Evolutionary conservation across 1,284 basidiomycete species (phyloP).

Genomic region (Boletus sp.): DNA sequence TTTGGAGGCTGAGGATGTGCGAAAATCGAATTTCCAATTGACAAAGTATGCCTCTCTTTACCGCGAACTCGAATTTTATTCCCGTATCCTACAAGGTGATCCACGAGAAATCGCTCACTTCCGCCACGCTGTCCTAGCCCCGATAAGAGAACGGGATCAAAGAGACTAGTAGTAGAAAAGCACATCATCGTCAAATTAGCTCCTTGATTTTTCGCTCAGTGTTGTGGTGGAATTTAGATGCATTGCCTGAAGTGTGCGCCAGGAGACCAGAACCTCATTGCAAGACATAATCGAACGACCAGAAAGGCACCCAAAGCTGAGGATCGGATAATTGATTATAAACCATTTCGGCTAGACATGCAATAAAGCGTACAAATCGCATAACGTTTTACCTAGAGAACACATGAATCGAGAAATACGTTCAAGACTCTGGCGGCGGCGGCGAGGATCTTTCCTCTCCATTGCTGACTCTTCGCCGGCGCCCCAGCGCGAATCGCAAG

Average conservation of each 20-base stretch:
- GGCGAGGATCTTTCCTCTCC: constrained; percentile 26
- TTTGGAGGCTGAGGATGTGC: constrained; percentile 50
- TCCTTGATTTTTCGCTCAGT: too few species aligned
- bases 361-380: not conserved
- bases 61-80: not conserved
- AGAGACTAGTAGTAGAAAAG: too few species aligned
- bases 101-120: not conserved
- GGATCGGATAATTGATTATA: not conserved
- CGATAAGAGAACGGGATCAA: not conserved
- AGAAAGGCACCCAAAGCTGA: not conserved
- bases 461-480: constrained; percentile 28
- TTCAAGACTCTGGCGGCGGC: constrained; percentile 12
- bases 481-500: constrained; percentile 57
- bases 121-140: not conserved
- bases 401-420: not conserved
- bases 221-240: too few species aligned
- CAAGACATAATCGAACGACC: not conserved
- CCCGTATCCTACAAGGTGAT: not conserved
- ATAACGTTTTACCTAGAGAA: not conserved
- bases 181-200: too few species aligned
- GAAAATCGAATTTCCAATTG: not conserved
- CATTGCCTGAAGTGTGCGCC: not conserved
- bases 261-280: not conserved
- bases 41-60: not conserved
- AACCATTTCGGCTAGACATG: not conserved